These are phyloP conservation scores for Tolypocladium inflatum DNA, from an alignment of 2,329 filamentous ascomycete genomes.

Conservation along the genomic window DNA sequence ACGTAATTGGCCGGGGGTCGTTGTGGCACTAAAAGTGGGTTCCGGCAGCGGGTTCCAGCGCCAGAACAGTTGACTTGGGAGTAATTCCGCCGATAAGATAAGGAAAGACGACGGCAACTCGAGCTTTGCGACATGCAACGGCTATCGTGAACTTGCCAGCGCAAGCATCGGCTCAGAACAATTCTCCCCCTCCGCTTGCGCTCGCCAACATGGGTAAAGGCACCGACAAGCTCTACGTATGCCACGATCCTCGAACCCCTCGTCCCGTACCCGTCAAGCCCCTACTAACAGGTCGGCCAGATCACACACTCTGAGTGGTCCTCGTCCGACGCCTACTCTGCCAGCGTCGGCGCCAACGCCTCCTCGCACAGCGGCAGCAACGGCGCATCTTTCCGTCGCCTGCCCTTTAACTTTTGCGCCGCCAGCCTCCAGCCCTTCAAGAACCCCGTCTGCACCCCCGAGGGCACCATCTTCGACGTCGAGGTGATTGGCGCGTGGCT, in stretches of 20 bases:
- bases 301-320: slow-evolving; percentile 99
- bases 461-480: slow-evolving; percentile 88
- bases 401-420: slow-evolving; percentile 98
- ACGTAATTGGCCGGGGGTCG: neutral
- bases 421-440: slow-evolving; percentile 91
- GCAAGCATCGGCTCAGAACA: neutral
- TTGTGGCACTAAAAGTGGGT: neutral
- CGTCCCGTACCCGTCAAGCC: neutral
- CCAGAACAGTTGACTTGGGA: neutral
- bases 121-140: neutral
- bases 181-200: neutral
- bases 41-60: neutral
- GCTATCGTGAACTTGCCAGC: no score
- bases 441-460: slow-evolving; percentile 82
- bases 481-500: slow-evolving; percentile 93
- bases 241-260: neutral
- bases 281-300: slow-evolving; percentile 11
- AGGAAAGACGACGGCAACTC: neutral
- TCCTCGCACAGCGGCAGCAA: slow-evolving; percentile 37
- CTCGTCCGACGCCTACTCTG: slow-evolving; percentile 78
- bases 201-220: slow-evolving; percentile 28
- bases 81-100: neutral
- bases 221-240: slow-evolving; percentile 36
- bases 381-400: slow-evolving; percentile 63
- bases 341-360: slow-evolving; percentile 63